These are phyloP conservation scores for Phytopythium delawarense DNA, from an alignment of 352 stramenopile genomes.

Conservation along the genomic window DNA sequence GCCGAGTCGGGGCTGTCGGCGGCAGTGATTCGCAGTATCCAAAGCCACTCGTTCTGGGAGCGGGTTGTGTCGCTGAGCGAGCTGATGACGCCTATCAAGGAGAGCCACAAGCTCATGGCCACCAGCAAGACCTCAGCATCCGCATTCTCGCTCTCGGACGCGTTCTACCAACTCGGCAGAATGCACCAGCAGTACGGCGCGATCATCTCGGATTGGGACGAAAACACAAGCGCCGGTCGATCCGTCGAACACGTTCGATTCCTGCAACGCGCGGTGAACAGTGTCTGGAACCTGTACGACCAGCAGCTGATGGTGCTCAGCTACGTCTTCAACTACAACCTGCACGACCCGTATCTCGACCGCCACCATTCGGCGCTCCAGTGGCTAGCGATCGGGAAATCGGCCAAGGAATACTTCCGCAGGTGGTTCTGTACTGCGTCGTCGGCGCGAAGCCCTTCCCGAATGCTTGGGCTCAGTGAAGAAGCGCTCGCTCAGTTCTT, in stretches of 20 bases:
- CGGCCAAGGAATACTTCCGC: constrained; percentile 72
- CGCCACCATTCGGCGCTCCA: constrained; percentile 48
- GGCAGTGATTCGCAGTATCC: constrained; percentile 46
- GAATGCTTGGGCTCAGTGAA: constrained; percentile 37
- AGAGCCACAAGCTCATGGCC: constrained; percentile 64
- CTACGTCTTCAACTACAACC: constrained; percentile 77
- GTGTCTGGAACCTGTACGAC: constrained; percentile 75
- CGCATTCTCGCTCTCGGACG: constrained; percentile 56
- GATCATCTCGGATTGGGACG: constrained; percentile 71
- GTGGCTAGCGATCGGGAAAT: constrained; percentile 74
- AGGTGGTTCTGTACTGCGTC: constrained; percentile 57
- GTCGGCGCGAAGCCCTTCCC: constrained; percentile 19
- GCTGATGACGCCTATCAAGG: constrained; percentile 75
- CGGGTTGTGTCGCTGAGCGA: constrained; percentile 69
- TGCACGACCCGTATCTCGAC: constrained; percentile 42
- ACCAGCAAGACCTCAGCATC: constrained; percentile 17
- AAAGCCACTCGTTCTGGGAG: constrained; percentile 70
- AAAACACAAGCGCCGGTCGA: constrained; percentile 38
- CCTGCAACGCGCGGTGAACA: constrained; percentile 53
- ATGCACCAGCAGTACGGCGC: constrained; percentile 72
- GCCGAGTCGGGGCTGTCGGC: constrained; percentile 33
- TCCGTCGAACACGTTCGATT: constrained; percentile 55
- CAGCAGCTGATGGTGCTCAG: constrained; percentile 63
- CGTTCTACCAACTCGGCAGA: constrained; percentile 75
- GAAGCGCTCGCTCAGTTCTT: constrained; percentile 61